These are phyloP conservation scores for Neocallimastix lanati DNA, from an alignment of 192 early-diverging fungal species.

Conservation along the genomic window DNA sequence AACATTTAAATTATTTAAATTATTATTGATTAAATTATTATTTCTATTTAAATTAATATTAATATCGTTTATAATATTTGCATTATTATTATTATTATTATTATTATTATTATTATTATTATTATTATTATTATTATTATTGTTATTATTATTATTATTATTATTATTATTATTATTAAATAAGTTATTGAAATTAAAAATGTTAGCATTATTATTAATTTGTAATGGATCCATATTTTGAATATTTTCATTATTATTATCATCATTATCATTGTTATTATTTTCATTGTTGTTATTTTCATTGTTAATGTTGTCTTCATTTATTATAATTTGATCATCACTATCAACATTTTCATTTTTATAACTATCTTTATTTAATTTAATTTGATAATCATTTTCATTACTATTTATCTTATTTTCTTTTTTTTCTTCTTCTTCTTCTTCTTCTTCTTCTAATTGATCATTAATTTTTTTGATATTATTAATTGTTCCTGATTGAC, in stretches of 20 bases:
- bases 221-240: too few relatives aligned
- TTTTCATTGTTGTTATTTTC: background rate
- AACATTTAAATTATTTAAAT: too few relatives aligned
- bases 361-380: background rate
- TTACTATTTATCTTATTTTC: background rate
- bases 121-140: too few relatives aligned
- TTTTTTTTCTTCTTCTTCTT: too few relatives aligned
- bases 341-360: slow-evolving; percentile 1
- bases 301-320: background rate
- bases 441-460: slow-evolving; percentile 1
- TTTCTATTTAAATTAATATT: too few relatives aligned
- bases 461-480: background rate
- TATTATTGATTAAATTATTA: too few relatives aligned
- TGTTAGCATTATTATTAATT: slow-evolving; percentile 20
- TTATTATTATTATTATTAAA: background rate
- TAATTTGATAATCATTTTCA: slow-evolving; percentile 4
- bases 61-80: too few relatives aligned
- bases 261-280: slow-evolving; percentile 9
- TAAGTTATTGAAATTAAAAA: slow-evolving; percentile 21
- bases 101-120: too few relatives aligned
- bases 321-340: background rate
- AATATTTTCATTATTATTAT: slow-evolving; percentile 6
- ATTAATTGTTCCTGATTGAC: background rate
- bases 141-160: too few relatives aligned
- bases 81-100: too few relatives aligned